These are phyloP conservation scores for Hemileccinum rubropunctum DNA, from an alignment of 768 basidiomycete genomes.

Conservation along the genomic window DNA sequence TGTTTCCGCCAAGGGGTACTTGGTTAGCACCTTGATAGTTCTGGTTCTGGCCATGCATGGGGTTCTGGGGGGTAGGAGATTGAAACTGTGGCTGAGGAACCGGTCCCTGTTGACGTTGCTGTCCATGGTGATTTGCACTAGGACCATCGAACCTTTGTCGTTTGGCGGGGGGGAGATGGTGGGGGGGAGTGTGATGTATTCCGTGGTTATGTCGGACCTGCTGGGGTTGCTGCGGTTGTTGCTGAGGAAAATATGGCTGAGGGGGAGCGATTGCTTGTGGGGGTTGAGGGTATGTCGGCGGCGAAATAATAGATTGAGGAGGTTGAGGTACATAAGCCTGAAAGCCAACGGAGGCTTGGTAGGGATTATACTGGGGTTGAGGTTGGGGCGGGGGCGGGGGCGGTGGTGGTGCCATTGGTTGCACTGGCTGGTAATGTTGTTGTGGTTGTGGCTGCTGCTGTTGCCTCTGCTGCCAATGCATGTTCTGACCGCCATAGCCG, in stretches of 20 bases:
- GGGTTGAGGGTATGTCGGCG: conserved; percentile 47
- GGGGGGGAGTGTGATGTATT: conserved; percentile 63
- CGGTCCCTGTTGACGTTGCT: conserved; percentile 44
- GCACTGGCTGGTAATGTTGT: conserved; percentile 49
- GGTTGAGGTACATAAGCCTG: conserved; percentile 67
- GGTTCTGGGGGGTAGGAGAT: conserved; percentile 27
- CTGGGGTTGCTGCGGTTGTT: conserved; percentile 38
- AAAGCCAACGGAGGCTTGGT: conserved; percentile 66
- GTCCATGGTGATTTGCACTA: conserved; percentile 42
- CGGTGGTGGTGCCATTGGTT: conserved; percentile 47
- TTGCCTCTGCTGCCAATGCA: conserved; percentile 65
- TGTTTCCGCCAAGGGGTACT: conserved; percentile 39
- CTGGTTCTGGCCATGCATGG: conserved; percentile 32
- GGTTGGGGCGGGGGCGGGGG: conserved; percentile 59
- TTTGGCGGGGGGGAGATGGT: conserved; percentile 90
- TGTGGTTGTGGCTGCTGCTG: conserved; percentile 51
- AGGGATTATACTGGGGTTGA: conserved; percentile 69
- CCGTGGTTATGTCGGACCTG: conserved; percentile 49
- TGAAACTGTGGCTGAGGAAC: conserved; percentile 64
- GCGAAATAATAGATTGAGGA: conserved; percentile 49
- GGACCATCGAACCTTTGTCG: conserved; percentile 87
- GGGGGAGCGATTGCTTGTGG: conserved; percentile 36
- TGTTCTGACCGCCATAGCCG: conserved; percentile 74
- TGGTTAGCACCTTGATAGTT: conserved; percentile 45
- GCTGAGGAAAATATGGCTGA: conserved; percentile 41